Conservation (phyloP, 345 rosid genomes). For the Salix udensis region DNA sequence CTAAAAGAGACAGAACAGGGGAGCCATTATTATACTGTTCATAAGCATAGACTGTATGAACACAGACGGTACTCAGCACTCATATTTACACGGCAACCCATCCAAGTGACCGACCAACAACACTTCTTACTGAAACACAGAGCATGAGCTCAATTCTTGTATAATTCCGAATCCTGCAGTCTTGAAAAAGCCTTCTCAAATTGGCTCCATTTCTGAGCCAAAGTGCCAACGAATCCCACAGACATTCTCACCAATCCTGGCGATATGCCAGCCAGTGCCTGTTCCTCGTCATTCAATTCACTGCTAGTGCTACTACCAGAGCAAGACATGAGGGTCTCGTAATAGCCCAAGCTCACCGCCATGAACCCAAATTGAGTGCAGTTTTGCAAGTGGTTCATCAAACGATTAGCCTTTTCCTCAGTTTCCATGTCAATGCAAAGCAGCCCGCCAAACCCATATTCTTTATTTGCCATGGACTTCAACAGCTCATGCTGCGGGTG, state of each 20-base stretch:
- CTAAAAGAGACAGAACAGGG: no score
- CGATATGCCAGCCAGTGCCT: slow-evolving; percentile 79
- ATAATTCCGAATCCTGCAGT: slow-evolving; percentile 35
- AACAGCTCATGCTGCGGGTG: slow-evolving; percentile 75
- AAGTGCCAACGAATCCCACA: slow-evolving; percentile 72
- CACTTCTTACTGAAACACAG: no score
- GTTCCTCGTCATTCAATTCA: slow-evolving; percentile 64
- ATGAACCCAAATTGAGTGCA: slow-evolving; percentile 79
- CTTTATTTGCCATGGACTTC: slow-evolving; percentile 56
- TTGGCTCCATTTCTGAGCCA: slow-evolving; percentile 89
- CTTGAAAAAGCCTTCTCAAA: slow-evolving; percentile 69
- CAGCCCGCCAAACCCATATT: slow-evolving; percentile 82
- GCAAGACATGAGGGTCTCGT: slow-evolving; percentile 91
- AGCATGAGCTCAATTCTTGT: not conserved
- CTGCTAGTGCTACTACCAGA: slow-evolving; percentile 95
- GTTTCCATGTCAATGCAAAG: slow-evolving; percentile 80
- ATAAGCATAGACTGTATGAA: no score
- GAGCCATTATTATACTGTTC: no score
- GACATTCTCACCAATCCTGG: slow-evolving; percentile 93
- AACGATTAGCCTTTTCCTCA: slow-evolving; percentile 70
- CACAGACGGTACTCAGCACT: no score
- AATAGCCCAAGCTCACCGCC: slow-evolving; percentile 97
- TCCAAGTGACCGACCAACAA: no score
- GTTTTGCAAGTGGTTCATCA: slow-evolving; percentile 79
- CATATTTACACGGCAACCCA: no score